Evolutionary conservation across 202 grass and related monocot genomes (phyloP), one percentile per base, ranked within the genome.

Genomic region (Dendrocalamus latiflorus): DNA sequence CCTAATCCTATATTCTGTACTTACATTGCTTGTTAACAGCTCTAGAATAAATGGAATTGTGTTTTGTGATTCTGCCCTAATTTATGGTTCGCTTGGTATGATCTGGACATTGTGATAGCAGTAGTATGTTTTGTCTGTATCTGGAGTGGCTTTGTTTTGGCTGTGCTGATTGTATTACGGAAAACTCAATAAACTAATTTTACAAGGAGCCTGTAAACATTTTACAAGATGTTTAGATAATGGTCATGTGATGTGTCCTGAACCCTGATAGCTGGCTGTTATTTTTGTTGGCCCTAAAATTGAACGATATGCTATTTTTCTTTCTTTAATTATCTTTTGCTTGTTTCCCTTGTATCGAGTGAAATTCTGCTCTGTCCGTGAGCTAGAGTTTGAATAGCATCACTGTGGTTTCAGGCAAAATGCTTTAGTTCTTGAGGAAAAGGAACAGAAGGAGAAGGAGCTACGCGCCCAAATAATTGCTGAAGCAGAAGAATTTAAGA

Each of bases 401-500:
- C 25, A 43, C 22, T 41, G 50, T 87, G 34, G 26, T 84, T 84
- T 81, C 74, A 94, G 90, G 71, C 90, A 87, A 94, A 97, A 97
- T 85, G 90, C 89, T 44, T 48, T 94, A 28, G 76, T 86, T 70
- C 87, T 97, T 10, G 94, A 92, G 80, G 88, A 85, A 87, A 97
- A 97, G 61, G 94, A 97, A 77, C 85, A 54, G 33, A 89, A 26
- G 53, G 91, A 92, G 54, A 94, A 92, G 82, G 94, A 97, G 5
- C n/a, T n/a, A n/a, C n/a, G n/a, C n/a, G n/a, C n/a, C n/a, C n/a
- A n/a, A n/a, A n/a, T n/a, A n/a, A n/a, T n/a, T n/a, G n/a, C n/a
- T n/a, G n/a, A n/a, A n/a, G n/a, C n/a, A n/a, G n/a, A n/a, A n/a
- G n/a, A n/a, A 36, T 36, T 36, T 2, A 36, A 36, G 34, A 81